Base-by-base conservation (phyloP, 176 grass and related monocot species). In the Triticum urartu region DNA sequence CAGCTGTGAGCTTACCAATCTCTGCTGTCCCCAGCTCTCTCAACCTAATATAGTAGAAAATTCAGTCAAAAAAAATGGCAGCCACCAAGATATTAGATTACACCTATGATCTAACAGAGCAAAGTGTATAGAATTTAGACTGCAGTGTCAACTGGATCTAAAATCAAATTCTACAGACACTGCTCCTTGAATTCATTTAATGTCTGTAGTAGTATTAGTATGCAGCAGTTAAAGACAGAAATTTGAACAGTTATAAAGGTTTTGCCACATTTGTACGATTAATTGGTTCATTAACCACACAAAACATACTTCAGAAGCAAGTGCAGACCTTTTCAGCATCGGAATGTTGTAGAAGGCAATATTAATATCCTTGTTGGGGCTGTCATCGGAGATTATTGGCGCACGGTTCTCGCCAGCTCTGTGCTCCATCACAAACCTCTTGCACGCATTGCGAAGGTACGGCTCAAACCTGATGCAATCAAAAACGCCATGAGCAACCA, bases 311-410 rank as follows among this genome's bases (percentile, higher is more conserved):
- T 70, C 17, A 56, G 3, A 32, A n/a, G 50, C 33, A 67, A 59
- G 81, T 20, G 4, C 20, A 13, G 66, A 99, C 94, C 77, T 95
- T 64, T 96, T 99, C 11, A 96, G 86, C 84, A 99, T 84, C 2
- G 93, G 94, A 42, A 99, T 91, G 67, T 94, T 96, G 79, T 96
- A 99, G 85, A 96, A 96, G 24, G 97, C 94, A 58, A 94, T 91
- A 80, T 93, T 99, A 56, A 99, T 95, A 79, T 96, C 92, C 68
- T 92, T 94, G 70, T 93, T 96, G 43, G 94, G 94, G 80, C 90
- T 98, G 65, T 98, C 97, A 63, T 98, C 92, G 14, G 92, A 82
- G 76, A 98, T 94, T 85, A 98, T 85, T 20, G 94, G 89, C 3
- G 91, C 77, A 35, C 93, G 91, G 68, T 92, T 94, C 48, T 95